Percentiles rank a stretch among this genome's conserved stretches.
phyloP scores from a whole-genome alignment of 2,329 filamentous ascomycete genomes.

The Ophiognomonia clavigignenti-juglandacearum region DNA sequence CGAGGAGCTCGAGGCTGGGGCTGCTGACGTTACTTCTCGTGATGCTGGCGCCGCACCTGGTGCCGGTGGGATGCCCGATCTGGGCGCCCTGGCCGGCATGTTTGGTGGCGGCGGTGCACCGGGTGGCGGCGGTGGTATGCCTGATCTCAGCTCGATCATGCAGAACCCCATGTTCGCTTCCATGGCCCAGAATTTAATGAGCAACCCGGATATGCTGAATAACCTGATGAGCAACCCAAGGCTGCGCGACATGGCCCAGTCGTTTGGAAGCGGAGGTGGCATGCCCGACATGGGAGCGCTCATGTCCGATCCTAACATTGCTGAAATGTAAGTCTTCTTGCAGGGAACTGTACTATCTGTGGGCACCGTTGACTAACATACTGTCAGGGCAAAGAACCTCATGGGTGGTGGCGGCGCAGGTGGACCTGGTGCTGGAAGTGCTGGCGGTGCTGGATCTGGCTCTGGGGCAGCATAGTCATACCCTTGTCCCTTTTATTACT shows the following conservation, averaged over 20 bases:
- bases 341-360: background rate
- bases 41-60: conserved; percentile 33
- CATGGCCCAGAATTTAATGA: conserved; percentile 98
- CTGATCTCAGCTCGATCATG: conserved; percentile 83
- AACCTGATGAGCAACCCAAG: conserved; percentile 94
- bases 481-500: background rate
- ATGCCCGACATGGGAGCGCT: conserved; percentile 83
- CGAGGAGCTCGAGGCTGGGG: conserved; percentile 66
- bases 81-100: conserved; percentile 68
- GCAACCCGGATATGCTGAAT: conserved; percentile 86
- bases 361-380: conserved; percentile 1
- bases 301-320: conserved; percentile 90
- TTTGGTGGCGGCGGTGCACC: conserved; percentile 50
- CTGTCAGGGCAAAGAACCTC: conserved; percentile 23
- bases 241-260: conserved; percentile 79
- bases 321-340: conserved; percentile 76
- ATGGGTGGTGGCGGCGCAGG: conserved; percentile 24
- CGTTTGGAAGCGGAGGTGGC: conserved; percentile 70
- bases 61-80: conserved; percentile 63
- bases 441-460: conserved; percentile 9
- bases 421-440: conserved; percentile 19
- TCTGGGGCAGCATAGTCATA: background rate
- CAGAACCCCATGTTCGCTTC: conserved; percentile 96
- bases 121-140: conserved; percentile 71
- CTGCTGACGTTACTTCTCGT: conserved; percentile 32